Base-by-base conservation (phyloP, 75 land plant genomes). In the Sequoiadendron giganteum region DNA sequence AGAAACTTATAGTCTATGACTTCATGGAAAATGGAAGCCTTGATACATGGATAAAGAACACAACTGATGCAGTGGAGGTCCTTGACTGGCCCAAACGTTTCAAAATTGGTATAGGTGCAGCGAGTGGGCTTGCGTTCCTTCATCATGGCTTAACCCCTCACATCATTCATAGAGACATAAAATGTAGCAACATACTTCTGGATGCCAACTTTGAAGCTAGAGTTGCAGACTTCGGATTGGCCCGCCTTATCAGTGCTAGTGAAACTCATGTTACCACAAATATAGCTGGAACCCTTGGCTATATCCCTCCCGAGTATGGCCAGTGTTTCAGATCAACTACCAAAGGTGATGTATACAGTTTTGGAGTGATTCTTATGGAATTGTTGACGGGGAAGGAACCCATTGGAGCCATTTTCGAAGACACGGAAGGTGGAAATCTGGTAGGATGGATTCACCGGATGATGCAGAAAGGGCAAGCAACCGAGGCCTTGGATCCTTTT, bases 111-210 rank as follows among this genome's bases (percentile, higher is more conserved):
- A 68, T 81, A 76, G 93, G 91, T 8, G 47, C 91, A 14, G 90
- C 93, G 11, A 86, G 80, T 3, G 91, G 91, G 6, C 84, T 92
- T 10, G 82, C 86, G 16, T 92, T 92, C 43, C 86, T 90, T 32
- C 91, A 92, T 58, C 93, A 92, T 77, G 93, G 93, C 5, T 90
- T 92, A 38, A 86, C 90, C 68, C 93, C 93, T 2, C 93, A 92
- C 77, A 92, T 92, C 87, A 92, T 92, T 38, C 91, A 92, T 85
- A 70, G 91, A 83, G 91, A 92, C 34, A 87, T 92, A 40, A 92
- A 92, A 34, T 87, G 90, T 40, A 88, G 86, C 90, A 92, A 92
- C 90, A 90, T 92, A 1, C 81, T 92, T 70, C 61, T 92, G 84
- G 93, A 92, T 87, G 91, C 83, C 39, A 81, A 90, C 11, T 90